Base-by-base conservation (phyloP, 129 eudicot genomes). In the Arctium minus region DNA sequence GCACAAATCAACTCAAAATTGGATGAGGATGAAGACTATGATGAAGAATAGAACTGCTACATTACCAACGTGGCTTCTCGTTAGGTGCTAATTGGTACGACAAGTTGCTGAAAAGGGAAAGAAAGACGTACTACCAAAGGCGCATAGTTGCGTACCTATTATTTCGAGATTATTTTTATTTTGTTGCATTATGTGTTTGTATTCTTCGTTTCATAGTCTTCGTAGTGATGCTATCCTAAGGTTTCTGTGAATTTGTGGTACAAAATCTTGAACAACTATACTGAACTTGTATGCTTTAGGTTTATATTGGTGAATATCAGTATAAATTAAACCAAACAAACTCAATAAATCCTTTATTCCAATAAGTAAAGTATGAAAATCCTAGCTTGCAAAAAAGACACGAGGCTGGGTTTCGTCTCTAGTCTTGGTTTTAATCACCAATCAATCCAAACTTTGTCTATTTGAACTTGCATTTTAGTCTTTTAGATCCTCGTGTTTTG, bases 11-110 rank as follows among this genome's bases (percentile, higher is more conserved):
- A 88, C 81, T 75, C 87, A 9, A 84, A 86, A 77, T 32, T 93
- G 83, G 93, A 89, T 44, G 97, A 91, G 27, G 97, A 93, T 8
- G 96, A 91, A 77, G 96, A 93, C 83, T 93, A 93, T 64, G 97
- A 93, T 81, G 97, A 89, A 78, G 97, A 91, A 79, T 79, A 79
- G 64, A 12, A 67, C 2, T 22, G 32, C 71, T 67, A 7, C 31
- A 1, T 4, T 60, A 72, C 75, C 50, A 38, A 37, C 7, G 17
- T 13, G 17, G 74, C 74, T 70, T 12, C 17, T 70, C 15, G 2
- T 31, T 70, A 70, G 74, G 71, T 67, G 71, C 71, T 67, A 67
- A 30, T 70, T 70, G 32, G 74, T 70, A 70, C 39, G 31, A 67
- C 13, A 67, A 67, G 32, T 67, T 67, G 74, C 74, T 32, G 40